These are phyloP conservation scores for Pseudocercospora cruenta DNA, from an alignment of 2,329 filamentous ascomycete species.

Conservation along the genomic window DNA sequence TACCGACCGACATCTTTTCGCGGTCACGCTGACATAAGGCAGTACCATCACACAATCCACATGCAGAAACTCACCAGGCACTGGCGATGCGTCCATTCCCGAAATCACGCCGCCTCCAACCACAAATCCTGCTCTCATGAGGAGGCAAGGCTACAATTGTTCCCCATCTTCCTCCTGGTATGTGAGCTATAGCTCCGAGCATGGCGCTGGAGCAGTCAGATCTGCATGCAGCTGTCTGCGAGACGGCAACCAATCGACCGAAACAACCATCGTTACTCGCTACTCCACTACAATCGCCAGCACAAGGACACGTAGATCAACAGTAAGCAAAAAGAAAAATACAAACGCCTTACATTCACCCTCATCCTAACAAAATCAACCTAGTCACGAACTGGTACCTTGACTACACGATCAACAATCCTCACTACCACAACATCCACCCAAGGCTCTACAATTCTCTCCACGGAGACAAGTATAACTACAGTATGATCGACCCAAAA, in stretches of 20 bases:
- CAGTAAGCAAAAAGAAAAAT: neutral
- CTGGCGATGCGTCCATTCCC: neutral
- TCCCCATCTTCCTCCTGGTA: neutral
- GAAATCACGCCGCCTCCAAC: neutral
- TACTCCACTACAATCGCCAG: neutral
- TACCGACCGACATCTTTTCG: neutral
- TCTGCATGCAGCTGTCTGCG: neutral
- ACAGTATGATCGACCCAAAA: neutral
- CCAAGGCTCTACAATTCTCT: neutral
- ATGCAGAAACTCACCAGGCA: neutral
- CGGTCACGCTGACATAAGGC: neutral
- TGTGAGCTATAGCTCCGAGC: neutral
- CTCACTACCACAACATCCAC: neutral
- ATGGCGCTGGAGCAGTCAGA: neutral
- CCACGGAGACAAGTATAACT: neutral
- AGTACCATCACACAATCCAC: conserved; percentile 1
- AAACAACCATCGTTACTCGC: neutral
- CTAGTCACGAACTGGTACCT: neutral
- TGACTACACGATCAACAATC: neutral
- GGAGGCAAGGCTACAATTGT: neutral
- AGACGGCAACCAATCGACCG: neutral
- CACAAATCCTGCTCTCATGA: neutral
- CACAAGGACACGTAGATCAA: neutral
- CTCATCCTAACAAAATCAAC: neutral
- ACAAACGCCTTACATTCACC: neutral